Evolutionary conservation across 306 rosid genomes (phyloP), one percentile per base, ranked within the genome.

Genomic region (Dicorynia guianensis): DNA sequence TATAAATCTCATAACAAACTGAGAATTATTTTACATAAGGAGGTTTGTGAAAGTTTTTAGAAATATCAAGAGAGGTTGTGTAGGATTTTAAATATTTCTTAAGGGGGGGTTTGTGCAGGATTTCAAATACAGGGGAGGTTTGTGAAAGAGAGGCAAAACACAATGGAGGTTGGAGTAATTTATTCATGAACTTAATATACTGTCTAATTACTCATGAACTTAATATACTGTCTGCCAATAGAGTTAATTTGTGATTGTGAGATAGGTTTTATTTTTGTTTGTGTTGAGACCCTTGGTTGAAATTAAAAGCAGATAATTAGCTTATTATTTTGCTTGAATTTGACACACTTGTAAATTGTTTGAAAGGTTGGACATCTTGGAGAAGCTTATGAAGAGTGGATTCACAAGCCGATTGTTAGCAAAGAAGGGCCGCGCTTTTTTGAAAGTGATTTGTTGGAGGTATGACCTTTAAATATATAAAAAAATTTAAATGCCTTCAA

Each of bases 361-460:
- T 79, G 18, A 4, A 67, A 94, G 98, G 97, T 95, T 68, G 98
- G 98, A 39, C 84, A 95, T 87, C 98, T 95, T 42, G 98, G 98
- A 69, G 96, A 87, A 79, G 87, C 63, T 47, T 95, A 95, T 64
- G 96, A 95, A 15, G 96, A 95, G 17, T 95, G 98, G 98, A 93
- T 90, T 81, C 98, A 95, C 79, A 87, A 90, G 33, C 97, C 97
- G 3, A 95, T 95, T 75, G 69, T 93, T 8, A 68, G 87, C 79
- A 90, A 79, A 63, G 97, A 92, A 80, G 86, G 92, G 11, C 98
- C 98, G 79, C 97, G 97, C 12, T 92, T 92, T 77, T 95, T 95
- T 52, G 78, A 85, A 58, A 95, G 62, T 63, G 80, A 72, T 69
- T 33, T 86, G 57, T 79, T 88, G 83, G 98, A 95, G 97, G 96